These are phyloP conservation scores for Pezicula radicicola DNA, from an alignment of 2,329 filamentous ascomycete genomes.

Conservation along the genomic window DNA sequence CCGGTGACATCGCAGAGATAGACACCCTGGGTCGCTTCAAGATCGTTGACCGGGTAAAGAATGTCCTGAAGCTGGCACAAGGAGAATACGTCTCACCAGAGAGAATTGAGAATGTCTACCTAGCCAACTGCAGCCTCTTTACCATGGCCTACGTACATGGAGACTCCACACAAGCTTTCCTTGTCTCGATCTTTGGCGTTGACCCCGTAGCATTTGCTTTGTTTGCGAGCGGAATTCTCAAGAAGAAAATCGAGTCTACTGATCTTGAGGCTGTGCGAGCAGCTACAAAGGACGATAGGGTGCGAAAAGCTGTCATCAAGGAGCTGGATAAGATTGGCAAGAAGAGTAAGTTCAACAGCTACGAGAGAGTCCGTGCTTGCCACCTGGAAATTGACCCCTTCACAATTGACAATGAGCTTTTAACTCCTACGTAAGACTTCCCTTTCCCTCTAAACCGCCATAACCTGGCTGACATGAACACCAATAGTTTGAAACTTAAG, in stretches of 20 bases:
- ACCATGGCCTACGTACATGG: slow-evolving; percentile 87
- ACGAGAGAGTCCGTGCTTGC: slow-evolving; percentile 76
- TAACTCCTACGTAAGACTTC: slow-evolving; percentile 75
- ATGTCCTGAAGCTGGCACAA: slow-evolving; percentile 96
- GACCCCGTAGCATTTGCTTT: slow-evolving; percentile 80
- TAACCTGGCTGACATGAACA: slow-evolving; percentile 2
- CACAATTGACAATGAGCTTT: slow-evolving; percentile 84
- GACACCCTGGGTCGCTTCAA: slow-evolving; percentile 84
- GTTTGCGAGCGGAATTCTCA: slow-evolving; percentile 75
- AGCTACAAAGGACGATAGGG: slow-evolving; percentile 64
- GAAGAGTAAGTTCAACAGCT: slow-evolving; percentile 88
- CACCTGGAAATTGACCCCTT: slow-evolving; percentile 85
- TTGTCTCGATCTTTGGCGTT: slow-evolving; percentile 86
- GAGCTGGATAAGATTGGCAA: slow-evolving; percentile 76
- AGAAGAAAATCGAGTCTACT: slow-evolving; percentile 57
- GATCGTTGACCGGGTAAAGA: slow-evolving; percentile 97
- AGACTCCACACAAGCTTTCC: slow-evolving; percentile 74
- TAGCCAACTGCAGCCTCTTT: slow-evolving; percentile 76
- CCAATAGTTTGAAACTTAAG: slow-evolving; percentile 65
- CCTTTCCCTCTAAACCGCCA: background rate
- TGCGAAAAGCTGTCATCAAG: slow-evolving; percentile 72
- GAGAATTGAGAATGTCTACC: slow-evolving; percentile 91
- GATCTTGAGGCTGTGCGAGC: slow-evolving; percentile 67
- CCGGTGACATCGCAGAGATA: slow-evolving; percentile 84
- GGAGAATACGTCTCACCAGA: slow-evolving; percentile 98